Percentiles rank a stretch among this genome's conserved stretches.
Conservation (phyloP, 1,284 basidiomycete genomes). For the Leccinum pallidistipes region DNA sequence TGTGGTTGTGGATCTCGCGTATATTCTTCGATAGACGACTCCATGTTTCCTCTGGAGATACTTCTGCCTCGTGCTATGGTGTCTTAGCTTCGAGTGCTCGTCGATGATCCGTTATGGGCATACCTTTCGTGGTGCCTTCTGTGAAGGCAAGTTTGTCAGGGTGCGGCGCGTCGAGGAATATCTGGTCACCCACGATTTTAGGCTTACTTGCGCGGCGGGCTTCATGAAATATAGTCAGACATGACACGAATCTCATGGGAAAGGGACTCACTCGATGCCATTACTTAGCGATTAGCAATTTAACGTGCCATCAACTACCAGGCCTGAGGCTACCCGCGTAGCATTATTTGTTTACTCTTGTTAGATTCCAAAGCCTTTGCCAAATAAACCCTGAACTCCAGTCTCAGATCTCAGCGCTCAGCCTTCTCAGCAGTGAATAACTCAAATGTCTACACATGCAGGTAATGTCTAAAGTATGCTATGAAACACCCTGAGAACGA, state of each 20-base stretch:
- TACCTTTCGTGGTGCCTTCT: conserved; percentile 62
- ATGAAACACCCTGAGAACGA: conserved; percentile 51
- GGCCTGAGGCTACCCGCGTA: background rate
- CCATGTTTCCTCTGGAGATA: conserved; percentile 77
- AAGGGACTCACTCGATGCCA: conserved; percentile 44
- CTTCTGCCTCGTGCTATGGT: conserved; percentile 62
- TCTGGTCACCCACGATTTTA: conserved; percentile 48
- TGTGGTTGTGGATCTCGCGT: conserved; percentile 93
- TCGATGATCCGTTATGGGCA: conserved; percentile 1
- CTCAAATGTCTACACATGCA: background rate
- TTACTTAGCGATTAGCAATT: conserved; percentile 23
- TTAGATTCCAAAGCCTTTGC: conserved; percentile 36
- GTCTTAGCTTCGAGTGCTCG: conserved; percentile 2
- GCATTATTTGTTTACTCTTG: conserved; percentile 31
- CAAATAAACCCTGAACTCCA: conserved; percentile 23
- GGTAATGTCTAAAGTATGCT: conserved; percentile 31
- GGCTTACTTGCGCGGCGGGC: conserved; percentile 44
- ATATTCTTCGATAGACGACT: conserved; percentile 79
- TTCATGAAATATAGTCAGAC: conserved; percentile 18
- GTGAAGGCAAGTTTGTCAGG: conserved; percentile 23
- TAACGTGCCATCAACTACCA: conserved; percentile 19
- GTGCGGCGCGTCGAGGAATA: conserved; percentile 14
- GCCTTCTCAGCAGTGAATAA: background rate
- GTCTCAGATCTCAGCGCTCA: too few species aligned
- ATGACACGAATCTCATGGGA: background rate